phyloP scores from a whole-genome alignment of 192 early-diverging fungal genomes.

The Backusella mclennaniae region DNA sequence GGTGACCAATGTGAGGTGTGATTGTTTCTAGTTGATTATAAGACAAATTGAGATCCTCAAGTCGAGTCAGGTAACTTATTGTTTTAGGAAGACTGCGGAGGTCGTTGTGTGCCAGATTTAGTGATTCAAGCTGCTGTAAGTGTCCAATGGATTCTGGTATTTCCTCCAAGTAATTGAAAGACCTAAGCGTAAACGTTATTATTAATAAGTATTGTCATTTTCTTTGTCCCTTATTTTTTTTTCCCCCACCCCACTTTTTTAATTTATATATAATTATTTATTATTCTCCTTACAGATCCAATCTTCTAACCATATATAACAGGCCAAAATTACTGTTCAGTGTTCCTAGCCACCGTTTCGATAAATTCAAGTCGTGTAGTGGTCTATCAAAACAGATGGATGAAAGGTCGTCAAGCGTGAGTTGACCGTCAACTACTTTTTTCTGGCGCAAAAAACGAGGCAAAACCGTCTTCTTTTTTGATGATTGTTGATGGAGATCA shows the following conservation, averaged over 20 bases:
- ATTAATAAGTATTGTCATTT: not conserved
- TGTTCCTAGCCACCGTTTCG: not conserved
- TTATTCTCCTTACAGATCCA: slow-evolving; percentile 15
- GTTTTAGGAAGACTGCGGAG: slow-evolving; percentile 64
- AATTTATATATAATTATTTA: not conserved
- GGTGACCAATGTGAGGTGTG: slow-evolving; percentile 55
- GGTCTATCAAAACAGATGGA: not conserved
- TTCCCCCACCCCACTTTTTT: too few species aligned
- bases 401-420: not conserved
- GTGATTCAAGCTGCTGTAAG: slow-evolving; percentile 58
- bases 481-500: not conserved
- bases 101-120: slow-evolving; percentile 63
- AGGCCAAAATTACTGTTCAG: slow-evolving; percentile 8
- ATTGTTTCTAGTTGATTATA: slow-evolving; percentile 61
- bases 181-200: slow-evolving; percentile 44
- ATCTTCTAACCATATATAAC: slow-evolving; percentile 5
- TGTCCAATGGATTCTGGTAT: slow-evolving; percentile 77
- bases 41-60: slow-evolving; percentile 63
- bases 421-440: not conserved
- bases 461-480: not conserved
- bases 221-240: not conserved
- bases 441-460: not conserved
- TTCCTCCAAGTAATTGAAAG: slow-evolving; percentile 64
- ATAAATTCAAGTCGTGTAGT: not conserved
- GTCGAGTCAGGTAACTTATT: slow-evolving; percentile 63